Evolutionary conservation across 768 basidiomycete genomes (phyloP).

Genomic region (Mycena metata): DNA sequence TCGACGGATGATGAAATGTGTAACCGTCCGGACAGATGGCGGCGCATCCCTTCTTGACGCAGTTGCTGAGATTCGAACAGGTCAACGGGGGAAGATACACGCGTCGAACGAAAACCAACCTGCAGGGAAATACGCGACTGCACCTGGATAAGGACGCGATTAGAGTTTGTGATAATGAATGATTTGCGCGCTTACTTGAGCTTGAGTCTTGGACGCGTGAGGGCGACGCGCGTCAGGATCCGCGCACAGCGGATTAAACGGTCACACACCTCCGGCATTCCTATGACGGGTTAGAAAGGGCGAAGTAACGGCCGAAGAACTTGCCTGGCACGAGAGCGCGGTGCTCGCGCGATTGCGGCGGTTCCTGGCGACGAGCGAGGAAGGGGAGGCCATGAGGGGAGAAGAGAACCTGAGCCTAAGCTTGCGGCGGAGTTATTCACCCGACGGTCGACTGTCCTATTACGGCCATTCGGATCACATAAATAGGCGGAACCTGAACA

Average conservation of each 20-base stretch:
- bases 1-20: conserved; percentile 20
- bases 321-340: conserved; percentile 53
- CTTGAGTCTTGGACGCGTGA: conserved; percentile 63
- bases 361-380: conserved; percentile 38
- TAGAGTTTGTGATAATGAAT: conserved; percentile 24
- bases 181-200: conserved; percentile 64
- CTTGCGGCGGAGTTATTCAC: not conserved
- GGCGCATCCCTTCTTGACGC: conserved; percentile 69
- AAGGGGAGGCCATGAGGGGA: conserved; percentile 39
- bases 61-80: conserved; percentile 54
- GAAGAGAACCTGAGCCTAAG: conserved; percentile 30
- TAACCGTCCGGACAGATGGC: conserved; percentile 78
- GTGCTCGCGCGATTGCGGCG: conserved; percentile 41
- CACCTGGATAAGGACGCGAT: conserved; percentile 55
- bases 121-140: conserved; percentile 76
- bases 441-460: too few species aligned
- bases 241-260: conserved; percentile 33
- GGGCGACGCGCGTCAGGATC: conserved; percentile 17
- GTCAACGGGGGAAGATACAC: conserved; percentile 14
- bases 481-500: not conserved
- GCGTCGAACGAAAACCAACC: conserved; percentile 50
- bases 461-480: not conserved
- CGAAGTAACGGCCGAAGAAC: too few species aligned
- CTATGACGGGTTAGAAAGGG: not conserved
- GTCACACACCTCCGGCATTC: conserved; percentile 68